Percentiles rank a stretch among this genome's conserved stretches.
phyloP scores from a whole-genome alignment of 441 rosid genomes.

The Bruguiera hainesii region DNA sequence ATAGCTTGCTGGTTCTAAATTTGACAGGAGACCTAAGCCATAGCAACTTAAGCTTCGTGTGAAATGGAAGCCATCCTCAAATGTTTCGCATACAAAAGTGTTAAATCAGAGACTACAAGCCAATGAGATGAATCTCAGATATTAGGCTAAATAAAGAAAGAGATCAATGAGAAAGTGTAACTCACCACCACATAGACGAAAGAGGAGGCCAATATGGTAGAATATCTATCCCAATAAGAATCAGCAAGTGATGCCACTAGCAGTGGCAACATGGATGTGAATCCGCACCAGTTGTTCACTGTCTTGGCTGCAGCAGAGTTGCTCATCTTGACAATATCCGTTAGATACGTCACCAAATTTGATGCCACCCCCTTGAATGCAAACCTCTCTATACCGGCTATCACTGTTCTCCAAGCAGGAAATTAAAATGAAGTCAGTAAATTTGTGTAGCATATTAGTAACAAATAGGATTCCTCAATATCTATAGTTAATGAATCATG shows the following conservation, averaged over 20 bases:
- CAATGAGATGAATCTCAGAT: too few relatives aligned
- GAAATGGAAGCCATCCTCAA: too few relatives aligned
- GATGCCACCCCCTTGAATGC: slow-evolving; percentile 96
- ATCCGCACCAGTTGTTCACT: slow-evolving; percentile 86
- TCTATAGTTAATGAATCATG: too few relatives aligned
- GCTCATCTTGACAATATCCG: slow-evolving; percentile 75
- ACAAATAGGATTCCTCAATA: neutral
- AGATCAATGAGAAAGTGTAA: neutral
- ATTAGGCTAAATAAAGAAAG: neutral
- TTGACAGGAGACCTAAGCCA: too few relatives aligned
- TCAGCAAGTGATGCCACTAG: slow-evolving; percentile 83
- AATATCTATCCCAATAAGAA: slow-evolving; percentile 68
- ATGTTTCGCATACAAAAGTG: too few relatives aligned
- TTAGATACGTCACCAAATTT: slow-evolving; percentile 83
- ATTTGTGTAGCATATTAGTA: neutral
- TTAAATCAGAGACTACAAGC: too few relatives aligned
- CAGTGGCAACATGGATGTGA: slow-evolving; percentile 81
- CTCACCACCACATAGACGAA: slow-evolving; percentile 69
- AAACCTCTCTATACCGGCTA: slow-evolving; percentile 90
- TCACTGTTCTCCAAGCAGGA: slow-evolving; percentile 27
- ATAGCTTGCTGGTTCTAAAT: too few relatives aligned
- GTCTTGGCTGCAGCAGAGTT: slow-evolving; percentile 89
- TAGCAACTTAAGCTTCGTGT: too few relatives aligned
- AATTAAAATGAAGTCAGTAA: too few relatives aligned
- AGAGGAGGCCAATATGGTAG: slow-evolving; percentile 68